Evolutionary conservation across 23 red algal genomes (phyloP).

Genomic region (Gracilaria caudata): DNA sequence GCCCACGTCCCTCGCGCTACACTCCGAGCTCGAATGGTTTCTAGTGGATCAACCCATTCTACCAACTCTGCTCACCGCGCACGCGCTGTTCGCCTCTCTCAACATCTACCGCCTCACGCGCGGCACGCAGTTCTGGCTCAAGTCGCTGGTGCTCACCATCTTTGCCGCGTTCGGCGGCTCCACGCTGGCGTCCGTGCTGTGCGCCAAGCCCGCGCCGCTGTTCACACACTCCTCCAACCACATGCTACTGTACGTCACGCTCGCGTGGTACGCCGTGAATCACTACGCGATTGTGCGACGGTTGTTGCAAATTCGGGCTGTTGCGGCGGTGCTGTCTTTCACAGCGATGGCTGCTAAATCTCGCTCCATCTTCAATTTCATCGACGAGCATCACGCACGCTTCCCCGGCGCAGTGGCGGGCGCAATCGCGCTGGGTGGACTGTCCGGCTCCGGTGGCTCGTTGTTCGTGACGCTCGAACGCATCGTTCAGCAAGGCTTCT

Average conservation of each 20-base stretch:
- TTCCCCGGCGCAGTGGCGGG: slow-evolving; percentile 47
- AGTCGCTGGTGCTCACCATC: slow-evolving; percentile 72
- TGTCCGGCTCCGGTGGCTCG: slow-evolving; percentile 72
- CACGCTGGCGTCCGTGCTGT: slow-evolving; percentile 67
- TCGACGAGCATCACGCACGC: slow-evolving; percentile 49
- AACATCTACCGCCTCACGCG: slow-evolving; percentile 53
- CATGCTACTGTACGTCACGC: slow-evolving; percentile 47
- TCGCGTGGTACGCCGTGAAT: slow-evolving; percentile 73
- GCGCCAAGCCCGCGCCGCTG: slow-evolving; percentile 58
- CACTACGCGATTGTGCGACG: neutral
- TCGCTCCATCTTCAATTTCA: slow-evolving; percentile 73
- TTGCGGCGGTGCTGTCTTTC: slow-evolving; percentile 61
- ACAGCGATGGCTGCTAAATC: slow-evolving; percentile 76
- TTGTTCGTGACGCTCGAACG: slow-evolving; percentile 76
- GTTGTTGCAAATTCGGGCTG: slow-evolving; percentile 44
- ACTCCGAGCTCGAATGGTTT: slow-evolving; percentile 39
- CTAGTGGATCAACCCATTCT: slow-evolving; percentile 70
- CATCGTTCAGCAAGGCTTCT: slow-evolving; percentile 51
- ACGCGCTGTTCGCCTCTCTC: slow-evolving; percentile 62
- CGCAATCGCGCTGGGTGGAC: slow-evolving; percentile 69
- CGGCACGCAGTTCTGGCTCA: slow-evolving; percentile 77
- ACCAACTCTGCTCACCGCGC: slow-evolving; percentile 48
- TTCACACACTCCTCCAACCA: slow-evolving; percentile 70
- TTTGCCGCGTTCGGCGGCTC: slow-evolving; percentile 85
- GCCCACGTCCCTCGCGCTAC: neutral